Percentiles rank a stretch among this genome's conserved stretches.
phyloP scores from a whole-genome alignment of 345 rosid genomes.

The Firmiana major region DNA sequence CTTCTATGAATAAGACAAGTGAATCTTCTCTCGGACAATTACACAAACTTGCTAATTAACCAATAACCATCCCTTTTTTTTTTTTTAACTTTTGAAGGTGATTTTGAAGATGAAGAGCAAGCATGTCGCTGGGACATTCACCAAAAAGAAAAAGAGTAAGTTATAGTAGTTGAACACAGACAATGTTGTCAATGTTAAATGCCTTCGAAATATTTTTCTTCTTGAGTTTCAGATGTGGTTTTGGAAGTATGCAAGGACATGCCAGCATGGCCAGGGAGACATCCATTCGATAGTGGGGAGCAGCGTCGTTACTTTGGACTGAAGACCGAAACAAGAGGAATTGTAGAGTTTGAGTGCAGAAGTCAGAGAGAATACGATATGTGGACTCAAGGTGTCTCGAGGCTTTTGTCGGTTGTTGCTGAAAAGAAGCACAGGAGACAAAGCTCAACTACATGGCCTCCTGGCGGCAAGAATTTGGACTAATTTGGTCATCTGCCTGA shows the following conservation, averaged over 20 bases:
- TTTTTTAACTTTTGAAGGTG: constrained; percentile 38
- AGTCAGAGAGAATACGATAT: constrained; percentile 65
- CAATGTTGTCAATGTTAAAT: neutral
- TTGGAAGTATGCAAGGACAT: constrained; percentile 66
- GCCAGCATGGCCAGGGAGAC: constrained; percentile 93
- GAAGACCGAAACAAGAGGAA: constrained; percentile 59
- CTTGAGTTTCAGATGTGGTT: constrained; percentile 51
- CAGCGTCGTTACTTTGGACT: constrained; percentile 75
- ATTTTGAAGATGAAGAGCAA: constrained; percentile 87
- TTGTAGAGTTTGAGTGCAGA: constrained; percentile 83
- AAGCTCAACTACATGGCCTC: constrained; percentile 22
- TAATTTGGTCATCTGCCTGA: neutral
- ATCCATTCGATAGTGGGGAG: constrained; percentile 58
- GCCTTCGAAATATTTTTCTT: neutral
- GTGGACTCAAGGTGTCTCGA: constrained; percentile 77
- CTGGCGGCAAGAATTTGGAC: neutral
- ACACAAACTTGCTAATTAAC: neutral
- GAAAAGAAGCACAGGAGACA: constrained; percentile 37
- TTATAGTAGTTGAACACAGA: neutral
- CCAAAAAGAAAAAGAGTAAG: constrained; percentile 89
- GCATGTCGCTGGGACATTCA: constrained; percentile 74
- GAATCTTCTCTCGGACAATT: neutral
- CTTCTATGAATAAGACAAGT: neutral
- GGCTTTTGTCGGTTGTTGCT: constrained; percentile 55
- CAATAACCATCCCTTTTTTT: neutral